These are phyloP conservation scores for Atkinsonella texensis DNA, from an alignment of 2,329 filamentous ascomycete genomes.

Conservation along the genomic window DNA sequence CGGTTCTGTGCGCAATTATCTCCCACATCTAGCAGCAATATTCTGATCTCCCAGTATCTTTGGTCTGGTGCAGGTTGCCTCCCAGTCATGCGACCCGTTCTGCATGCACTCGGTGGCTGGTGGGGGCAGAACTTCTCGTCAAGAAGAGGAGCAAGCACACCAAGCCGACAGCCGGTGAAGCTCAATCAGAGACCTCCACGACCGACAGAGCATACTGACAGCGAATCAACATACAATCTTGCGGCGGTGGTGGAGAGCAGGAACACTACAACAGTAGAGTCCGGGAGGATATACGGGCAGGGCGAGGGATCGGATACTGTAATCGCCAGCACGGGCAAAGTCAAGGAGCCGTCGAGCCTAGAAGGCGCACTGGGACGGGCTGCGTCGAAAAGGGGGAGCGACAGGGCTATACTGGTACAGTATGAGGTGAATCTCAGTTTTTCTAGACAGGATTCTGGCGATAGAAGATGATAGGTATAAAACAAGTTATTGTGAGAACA, in stretches of 20 bases:
- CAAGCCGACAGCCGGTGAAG: background rate
- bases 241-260: background rate
- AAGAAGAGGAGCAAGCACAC: background rate
- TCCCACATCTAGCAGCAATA: background rate
- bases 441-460: background rate
- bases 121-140: constrained; percentile 4
- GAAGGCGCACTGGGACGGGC: background rate
- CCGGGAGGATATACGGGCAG: background rate
- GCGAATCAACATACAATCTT: background rate
- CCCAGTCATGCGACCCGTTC: constrained; percentile 4
- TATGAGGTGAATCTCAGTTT: background rate
- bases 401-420: background rate
- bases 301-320: background rate
- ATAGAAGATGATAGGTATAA: background rate
- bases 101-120: constrained; percentile 4
- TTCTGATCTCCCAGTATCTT: background rate
- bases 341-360: background rate
- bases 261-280: background rate
- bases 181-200: background rate
- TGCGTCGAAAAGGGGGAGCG: background rate
- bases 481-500: background rate
- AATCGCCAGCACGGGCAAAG: background rate
- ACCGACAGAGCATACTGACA: background rate
- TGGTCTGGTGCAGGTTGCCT: constrained; percentile 2
- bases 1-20: background rate